Evolutionary conservation across 2,329 filamentous ascomycete species (phyloP).

Genomic region (Xylariaceae sp.): DNA sequence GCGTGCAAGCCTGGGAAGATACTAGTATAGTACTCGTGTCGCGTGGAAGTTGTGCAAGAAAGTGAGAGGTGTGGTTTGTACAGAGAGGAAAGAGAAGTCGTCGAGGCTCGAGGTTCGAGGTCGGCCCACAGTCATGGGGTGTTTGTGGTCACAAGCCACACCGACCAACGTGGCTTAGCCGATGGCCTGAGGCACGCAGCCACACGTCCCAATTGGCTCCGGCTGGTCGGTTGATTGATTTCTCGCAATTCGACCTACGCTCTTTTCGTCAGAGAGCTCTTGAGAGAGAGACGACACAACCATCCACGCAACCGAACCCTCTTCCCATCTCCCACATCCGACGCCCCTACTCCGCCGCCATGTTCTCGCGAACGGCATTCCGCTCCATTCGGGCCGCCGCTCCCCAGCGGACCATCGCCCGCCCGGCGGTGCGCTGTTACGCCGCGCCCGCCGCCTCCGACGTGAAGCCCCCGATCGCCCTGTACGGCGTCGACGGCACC

Average conservation of each 20-base stretch:
- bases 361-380: conserved; percentile 55
- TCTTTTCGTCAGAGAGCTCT: conserved; percentile 17
- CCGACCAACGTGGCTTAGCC: no score
- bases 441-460: conserved; percentile 59
- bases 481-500: conserved; percentile 95
- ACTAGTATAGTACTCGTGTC: no score
- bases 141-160: no score
- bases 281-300: conserved; percentile 11
- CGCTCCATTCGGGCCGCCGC: conserved; percentile 50
- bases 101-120: no score
- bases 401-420: conserved; percentile 52
- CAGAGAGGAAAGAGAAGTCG: no score
- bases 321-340: conserved; percentile 10
- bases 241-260: conserved; percentile 20
- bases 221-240: conserved; percentile 19
- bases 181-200: conserved; percentile 11
- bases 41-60: no score
- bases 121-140: no score
- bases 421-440: conserved; percentile 64
- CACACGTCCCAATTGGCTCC: conserved; percentile 17
- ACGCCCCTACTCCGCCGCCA: conserved; percentile 27
- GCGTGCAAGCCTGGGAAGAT: no score
- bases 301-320: no score
- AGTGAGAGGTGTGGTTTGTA: no score
- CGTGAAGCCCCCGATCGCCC: conserved; percentile 75